Evolutionary conservation across 352 stramenopile species (phyloP).

Genomic region (Phytophthora kernoviae): DNA sequence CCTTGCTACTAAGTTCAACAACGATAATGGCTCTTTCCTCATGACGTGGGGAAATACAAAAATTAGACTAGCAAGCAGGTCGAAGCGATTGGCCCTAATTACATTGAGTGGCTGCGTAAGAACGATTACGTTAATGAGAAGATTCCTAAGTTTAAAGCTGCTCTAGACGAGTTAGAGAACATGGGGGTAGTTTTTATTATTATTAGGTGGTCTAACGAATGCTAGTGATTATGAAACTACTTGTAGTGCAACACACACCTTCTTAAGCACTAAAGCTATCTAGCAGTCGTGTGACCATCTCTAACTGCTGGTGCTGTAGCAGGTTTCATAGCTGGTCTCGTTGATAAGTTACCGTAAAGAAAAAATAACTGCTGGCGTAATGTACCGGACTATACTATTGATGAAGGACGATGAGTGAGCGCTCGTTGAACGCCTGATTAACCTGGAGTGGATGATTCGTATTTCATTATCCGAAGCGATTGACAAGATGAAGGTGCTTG

Average conservation of each 20-base stretch:
- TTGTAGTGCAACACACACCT: too few species aligned
- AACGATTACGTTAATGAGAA: constrained; percentile 7
- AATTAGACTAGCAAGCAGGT: background rate
- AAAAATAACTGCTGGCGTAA: too few species aligned
- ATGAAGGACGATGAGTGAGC: constrained; percentile 26
- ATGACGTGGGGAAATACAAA: constrained; percentile 2
- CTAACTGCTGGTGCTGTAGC: too few species aligned
- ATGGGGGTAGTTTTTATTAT: too few species aligned
- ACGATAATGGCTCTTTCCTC: constrained; percentile 7
- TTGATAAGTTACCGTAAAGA: too few species aligned
- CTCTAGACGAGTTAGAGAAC: background rate
- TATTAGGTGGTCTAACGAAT: too few species aligned
- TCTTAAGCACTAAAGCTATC: too few species aligned
- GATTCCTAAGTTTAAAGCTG: constrained; percentile 6
- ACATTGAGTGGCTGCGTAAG: constrained; percentile 7
- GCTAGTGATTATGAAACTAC: too few species aligned
- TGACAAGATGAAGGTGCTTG: constrained; percentile 14
- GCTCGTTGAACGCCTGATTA: constrained; percentile 13
- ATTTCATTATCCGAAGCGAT: constrained; percentile 14
- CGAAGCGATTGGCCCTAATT: background rate
- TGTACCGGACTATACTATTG: too few species aligned
- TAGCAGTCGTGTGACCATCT: too few species aligned
- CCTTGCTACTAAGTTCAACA: too few species aligned
- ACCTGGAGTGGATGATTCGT: constrained; percentile 8
- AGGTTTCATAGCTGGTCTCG: too few species aligned